A percentile compares a stretch with the other conserved stretches of the same genome.
These are phyloP conservation scores for Pythium aristosporum DNA, from an alignment of 352 stramenopile genomes.

Conservation along the genomic window DNA sequence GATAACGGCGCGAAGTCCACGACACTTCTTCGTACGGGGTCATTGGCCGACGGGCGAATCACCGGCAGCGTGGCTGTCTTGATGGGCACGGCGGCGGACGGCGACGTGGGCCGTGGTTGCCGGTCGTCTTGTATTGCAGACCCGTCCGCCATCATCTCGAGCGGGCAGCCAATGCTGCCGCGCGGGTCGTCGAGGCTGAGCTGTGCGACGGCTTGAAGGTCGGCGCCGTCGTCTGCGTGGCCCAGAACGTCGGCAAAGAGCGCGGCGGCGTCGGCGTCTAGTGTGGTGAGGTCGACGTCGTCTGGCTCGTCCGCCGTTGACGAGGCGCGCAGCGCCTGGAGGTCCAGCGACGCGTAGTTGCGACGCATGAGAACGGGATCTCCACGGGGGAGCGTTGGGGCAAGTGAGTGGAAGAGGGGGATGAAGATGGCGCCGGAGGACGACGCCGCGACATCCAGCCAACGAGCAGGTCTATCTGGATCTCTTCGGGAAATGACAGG, in stretches of 20 bases:
- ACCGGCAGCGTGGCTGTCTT: slow-evolving; percentile 10
- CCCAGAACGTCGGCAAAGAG: slow-evolving; percentile 4
- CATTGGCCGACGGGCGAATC: slow-evolving; percentile 14
- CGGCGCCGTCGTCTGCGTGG: background rate
- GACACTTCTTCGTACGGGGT: slow-evolving; percentile 16
- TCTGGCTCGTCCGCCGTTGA: background rate
- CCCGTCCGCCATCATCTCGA: slow-evolving; percentile 19
- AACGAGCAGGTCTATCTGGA: slow-evolving; percentile 3
- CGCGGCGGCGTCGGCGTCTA: background rate
- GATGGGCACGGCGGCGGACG: slow-evolving; percentile 6
- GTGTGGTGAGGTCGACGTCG: background rate
- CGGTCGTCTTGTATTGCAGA: background rate
- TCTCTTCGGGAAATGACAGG: slow-evolving; percentile 18
- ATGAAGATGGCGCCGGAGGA: slow-evolving; percentile 2
- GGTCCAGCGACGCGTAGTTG: slow-evolving; percentile 29
- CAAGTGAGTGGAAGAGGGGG: background rate
- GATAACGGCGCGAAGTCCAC: slow-evolving; percentile 4
- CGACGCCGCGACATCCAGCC: slow-evolving; percentile 22
- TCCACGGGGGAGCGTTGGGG: background rate
- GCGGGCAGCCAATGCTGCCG: slow-evolving; percentile 18
- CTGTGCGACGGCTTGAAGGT: slow-evolving; percentile 14
- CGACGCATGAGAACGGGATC: slow-evolving; percentile 16
- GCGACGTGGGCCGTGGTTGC: slow-evolving; percentile 8
- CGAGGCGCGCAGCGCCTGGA: slow-evolving; percentile 15
- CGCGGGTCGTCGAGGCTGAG: slow-evolving; percentile 21